phyloP scores from a whole-genome alignment of 805 yeast species.

The Saturnispora mendoncae region DNA sequence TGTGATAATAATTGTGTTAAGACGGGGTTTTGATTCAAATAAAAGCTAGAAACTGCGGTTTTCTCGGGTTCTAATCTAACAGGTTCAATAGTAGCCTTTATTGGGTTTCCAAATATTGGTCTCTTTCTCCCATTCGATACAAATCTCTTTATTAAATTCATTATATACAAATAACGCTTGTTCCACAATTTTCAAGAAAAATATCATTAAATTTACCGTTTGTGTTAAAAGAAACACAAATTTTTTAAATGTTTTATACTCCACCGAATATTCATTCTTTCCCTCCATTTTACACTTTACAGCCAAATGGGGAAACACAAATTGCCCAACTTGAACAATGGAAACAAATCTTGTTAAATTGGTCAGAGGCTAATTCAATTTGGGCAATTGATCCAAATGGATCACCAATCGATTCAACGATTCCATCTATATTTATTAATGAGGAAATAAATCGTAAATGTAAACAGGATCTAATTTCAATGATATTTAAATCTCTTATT shows the following conservation, averaged over 20 bases:
- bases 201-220: no score
- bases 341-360: constrained; percentile 54
- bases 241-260: constrained; percentile 5
- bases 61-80: no score
- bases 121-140: neutral
- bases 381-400: constrained; percentile 44
- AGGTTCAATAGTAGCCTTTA: neutral
- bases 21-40: neutral
- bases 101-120: neutral
- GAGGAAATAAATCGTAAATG: neutral
- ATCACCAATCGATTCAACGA: constrained; percentile 14
- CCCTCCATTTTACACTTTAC: constrained; percentile 89
- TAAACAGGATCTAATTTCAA: neutral
- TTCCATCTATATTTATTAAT: neutral
- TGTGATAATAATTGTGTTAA: neutral
- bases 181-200: no score
- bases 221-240: neutral
- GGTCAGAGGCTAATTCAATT: constrained; percentile 46
- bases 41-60: no score
- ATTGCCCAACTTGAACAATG: constrained; percentile 73
- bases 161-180: no score
- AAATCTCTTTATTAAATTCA: constrained; percentile 10
- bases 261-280: constrained; percentile 57
- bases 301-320: constrained; percentile 74
- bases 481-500: neutral